A percentile compares a stretch with the other conserved stretches of the same genome.
Conservation (phyloP, 371 early-diverging fungal genomes). For the Actinomortierella ambigua region DNA sequence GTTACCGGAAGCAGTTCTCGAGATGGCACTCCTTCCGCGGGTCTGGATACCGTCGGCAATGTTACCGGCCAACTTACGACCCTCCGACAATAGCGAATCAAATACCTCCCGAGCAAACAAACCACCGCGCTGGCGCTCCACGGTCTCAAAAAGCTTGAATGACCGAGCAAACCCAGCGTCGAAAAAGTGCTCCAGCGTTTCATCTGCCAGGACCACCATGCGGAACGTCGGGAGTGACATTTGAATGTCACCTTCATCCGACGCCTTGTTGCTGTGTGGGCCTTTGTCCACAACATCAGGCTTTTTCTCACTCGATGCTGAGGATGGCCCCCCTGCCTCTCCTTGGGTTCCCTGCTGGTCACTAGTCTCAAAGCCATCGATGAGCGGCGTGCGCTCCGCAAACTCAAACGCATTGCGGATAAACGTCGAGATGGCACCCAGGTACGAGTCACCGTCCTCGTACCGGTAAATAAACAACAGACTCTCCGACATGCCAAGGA, state of each 20-base stretch:
- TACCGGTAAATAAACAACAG: constrained; percentile 79
- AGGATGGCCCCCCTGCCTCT: not conserved
- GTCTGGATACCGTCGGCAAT: constrained; percentile 37
- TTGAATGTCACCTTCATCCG: constrained; percentile 37
- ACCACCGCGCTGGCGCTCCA: constrained; percentile 59
- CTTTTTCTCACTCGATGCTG: constrained; percentile 10
- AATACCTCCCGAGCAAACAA: constrained; percentile 62
- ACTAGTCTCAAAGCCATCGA: not conserved
- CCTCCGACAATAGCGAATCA: constrained; percentile 59
- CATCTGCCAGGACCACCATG: constrained; percentile 78
- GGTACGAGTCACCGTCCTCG: constrained; percentile 63
- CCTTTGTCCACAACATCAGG: constrained; percentile 16
- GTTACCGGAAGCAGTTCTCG: not conserved
- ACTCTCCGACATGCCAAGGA: constrained; percentile 89
- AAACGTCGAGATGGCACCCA: constrained; percentile 74
- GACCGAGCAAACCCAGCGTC: constrained; percentile 67
- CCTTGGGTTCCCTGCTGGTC: constrained; percentile 6
- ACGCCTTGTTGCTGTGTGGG: constrained; percentile 1
- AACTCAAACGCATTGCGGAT: constrained; percentile 73
- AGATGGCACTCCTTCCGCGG: constrained; percentile 5
- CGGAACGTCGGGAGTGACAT: constrained; percentile 62
- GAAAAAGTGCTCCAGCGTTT: constrained; percentile 71
- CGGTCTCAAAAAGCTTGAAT: constrained; percentile 67
- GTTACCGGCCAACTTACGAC: constrained; percentile 54
- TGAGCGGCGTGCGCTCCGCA: constrained; percentile 48